phyloP scores from a whole-genome alignment of 192 early-diverging fungal species.

The Anaeromyces robustus region DNA sequence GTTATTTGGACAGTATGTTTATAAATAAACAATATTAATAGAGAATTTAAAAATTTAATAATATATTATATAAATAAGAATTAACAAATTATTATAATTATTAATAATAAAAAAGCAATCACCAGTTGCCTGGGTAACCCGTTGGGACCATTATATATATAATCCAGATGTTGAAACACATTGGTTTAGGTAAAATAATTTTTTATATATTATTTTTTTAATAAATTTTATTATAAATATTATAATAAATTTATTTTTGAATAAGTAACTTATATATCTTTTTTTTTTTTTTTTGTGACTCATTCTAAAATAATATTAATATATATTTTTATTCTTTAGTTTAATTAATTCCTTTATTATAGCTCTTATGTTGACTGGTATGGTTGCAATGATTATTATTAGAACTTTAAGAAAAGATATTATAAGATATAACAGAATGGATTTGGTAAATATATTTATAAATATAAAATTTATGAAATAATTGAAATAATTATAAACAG shows the following conservation, averaged over 20 bases:
- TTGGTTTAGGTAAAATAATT: constrained; percentile 25
- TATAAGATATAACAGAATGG: constrained; percentile 74
- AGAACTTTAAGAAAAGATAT: constrained; percentile 83
- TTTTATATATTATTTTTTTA: too few species aligned
- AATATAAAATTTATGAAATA: too few species aligned
- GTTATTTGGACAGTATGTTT: constrained; percentile 38
- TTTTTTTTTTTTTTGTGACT: constrained; percentile 13
- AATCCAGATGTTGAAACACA: constrained; percentile 65
- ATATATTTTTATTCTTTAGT: too few species aligned
- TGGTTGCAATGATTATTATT: constrained; percentile 79
- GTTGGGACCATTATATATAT: constrained; percentile 75
- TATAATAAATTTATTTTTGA: too few species aligned
- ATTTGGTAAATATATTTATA: neutral
- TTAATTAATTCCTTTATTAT: constrained; percentile 88
- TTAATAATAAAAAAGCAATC: neutral
- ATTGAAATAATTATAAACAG: too few species aligned
- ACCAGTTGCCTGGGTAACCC: constrained; percentile 34
- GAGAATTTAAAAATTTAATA: constrained; percentile 11
- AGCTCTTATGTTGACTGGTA: constrained; percentile 76
- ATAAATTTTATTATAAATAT: too few species aligned
- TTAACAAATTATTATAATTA: too few species aligned
- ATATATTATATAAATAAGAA: too few species aligned
- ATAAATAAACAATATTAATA: too few species aligned
- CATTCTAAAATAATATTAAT: too few species aligned
- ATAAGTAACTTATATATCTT: too few species aligned